Conservation (phyloP, 768 basidiomycete species). For the Rhizopogon sp. region DNA sequence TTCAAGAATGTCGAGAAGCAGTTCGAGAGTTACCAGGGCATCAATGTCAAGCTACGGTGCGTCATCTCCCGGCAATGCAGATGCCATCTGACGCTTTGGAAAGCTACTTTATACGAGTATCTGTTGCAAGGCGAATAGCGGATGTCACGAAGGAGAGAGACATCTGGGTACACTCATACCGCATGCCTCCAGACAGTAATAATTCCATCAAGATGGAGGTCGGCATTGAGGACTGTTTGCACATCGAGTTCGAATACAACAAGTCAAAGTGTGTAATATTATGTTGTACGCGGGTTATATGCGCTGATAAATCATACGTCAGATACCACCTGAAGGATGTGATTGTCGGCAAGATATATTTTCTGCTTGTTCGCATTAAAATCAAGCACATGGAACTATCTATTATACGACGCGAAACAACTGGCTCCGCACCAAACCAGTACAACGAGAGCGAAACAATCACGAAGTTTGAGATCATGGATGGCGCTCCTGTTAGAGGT, state of each 20-base stretch:
- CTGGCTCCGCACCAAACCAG: slow-evolving; percentile 95
- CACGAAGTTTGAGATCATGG: slow-evolving; percentile 99
- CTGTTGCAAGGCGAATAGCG: slow-evolving; percentile 87
- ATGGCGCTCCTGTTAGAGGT: slow-evolving; percentile 96
- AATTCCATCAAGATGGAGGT: slow-evolving; percentile 99
- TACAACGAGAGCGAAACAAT: slow-evolving; percentile 99
- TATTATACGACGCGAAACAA: slow-evolving; percentile 96
- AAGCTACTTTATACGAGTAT: slow-evolving; percentile 91
- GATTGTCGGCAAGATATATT: slow-evolving; percentile 99
- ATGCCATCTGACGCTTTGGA: slow-evolving; percentile 4
- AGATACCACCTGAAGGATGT: slow-evolving; percentile 99
- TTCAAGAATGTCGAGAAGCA: slow-evolving; percentile 99
- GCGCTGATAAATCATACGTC: not conserved
- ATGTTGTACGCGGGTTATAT: not conserved
- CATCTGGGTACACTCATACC: slow-evolving; percentile 96
- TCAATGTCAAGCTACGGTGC: slow-evolving; percentile 95
- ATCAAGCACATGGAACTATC: slow-evolving; percentile 99
- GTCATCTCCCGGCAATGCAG: slow-evolving; percentile 17
- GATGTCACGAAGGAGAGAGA: slow-evolving; percentile 93
- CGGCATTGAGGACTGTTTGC: slow-evolving; percentile 97
- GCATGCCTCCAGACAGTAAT: slow-evolving; percentile 97
- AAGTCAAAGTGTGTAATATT: slow-evolving; percentile 81
- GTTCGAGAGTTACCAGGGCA: slow-evolving; percentile 96
- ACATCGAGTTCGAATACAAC: slow-evolving; percentile 99
- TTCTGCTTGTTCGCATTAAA: slow-evolving; percentile 96